phyloP scores from a whole-genome alignment of 1,284 basidiomycete species.

The Cryptococcus neoformans region DNA sequence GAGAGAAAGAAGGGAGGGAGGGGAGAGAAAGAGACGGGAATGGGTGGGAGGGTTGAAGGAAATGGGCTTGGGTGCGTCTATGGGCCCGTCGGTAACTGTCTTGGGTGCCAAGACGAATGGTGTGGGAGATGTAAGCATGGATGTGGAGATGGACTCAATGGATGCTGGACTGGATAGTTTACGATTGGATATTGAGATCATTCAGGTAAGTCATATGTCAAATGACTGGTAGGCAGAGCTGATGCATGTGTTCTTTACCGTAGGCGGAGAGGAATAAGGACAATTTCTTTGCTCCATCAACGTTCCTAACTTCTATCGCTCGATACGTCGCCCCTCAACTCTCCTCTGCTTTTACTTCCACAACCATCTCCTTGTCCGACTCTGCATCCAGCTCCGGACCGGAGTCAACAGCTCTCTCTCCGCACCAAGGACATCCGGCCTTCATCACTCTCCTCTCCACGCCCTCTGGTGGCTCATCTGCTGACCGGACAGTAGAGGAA shows the following conservation, averaged over 20 bases:
- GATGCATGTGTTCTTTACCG: not conserved
- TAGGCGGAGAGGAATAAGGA: conserved; percentile 26
- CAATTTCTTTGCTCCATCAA: conserved; percentile 26
- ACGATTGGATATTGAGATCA: conserved; percentile 16
- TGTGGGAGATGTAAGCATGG: not conserved
- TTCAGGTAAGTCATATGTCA: conserved; percentile 4
- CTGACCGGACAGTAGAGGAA: conserved; percentile 16
- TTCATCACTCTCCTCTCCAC: conserved; percentile 23
- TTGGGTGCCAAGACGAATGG: not conserved
- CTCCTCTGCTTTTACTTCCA: not conserved
- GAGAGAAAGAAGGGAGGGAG: conserved; percentile 11
- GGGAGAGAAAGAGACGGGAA: conserved; percentile 18
- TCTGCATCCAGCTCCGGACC: no score
- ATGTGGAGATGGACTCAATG: not conserved
- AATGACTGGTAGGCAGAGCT: not conserved
- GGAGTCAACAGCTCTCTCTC: not conserved
- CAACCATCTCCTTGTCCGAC: not conserved
- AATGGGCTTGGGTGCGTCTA: conserved; percentile 28
- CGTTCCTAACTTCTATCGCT: conserved; percentile 32
- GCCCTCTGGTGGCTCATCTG: conserved; percentile 20
- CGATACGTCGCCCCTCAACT: conserved; percentile 27
- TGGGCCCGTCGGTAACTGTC: not conserved
- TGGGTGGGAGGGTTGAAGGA: conserved; percentile 15
- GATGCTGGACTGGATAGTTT: conserved; percentile 9
- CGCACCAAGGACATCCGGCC: no score